Base-by-base conservation (phyloP, 129 eudicot species). In the Saposhnikovia divaricata region DNA sequence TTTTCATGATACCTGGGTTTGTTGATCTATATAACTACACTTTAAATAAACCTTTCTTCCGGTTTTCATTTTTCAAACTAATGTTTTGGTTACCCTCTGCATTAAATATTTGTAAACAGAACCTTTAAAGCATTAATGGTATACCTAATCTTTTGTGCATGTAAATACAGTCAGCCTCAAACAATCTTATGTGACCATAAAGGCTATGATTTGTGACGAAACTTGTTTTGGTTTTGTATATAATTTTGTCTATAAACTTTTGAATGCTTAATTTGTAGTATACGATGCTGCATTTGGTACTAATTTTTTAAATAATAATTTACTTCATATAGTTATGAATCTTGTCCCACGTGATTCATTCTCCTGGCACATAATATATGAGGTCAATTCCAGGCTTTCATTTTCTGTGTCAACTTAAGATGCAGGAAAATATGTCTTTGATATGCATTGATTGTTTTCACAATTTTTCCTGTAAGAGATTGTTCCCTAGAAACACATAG, bases 231-330 rank as follows among this genome's bases (percentile, higher is more conserved):
- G 27, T 72, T 15, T 40, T 72, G 15, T 38, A 39, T 42, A 8
- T 72, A 40, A 16, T 8, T 18, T 10, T 19, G 25, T 15, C 31
- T 71, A 23, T 57, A 39, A 37, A 7, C 21, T 37, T 13, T 23
- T 57, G 28, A 57, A 57, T n/a, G 9, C 34, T 3, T 40, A 72
- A 40, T 72, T 16, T 38, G 45, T 72, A 38, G 50, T 23, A 71
- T 71, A 16, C 19, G 75, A 71, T 71, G 25, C 44, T 38, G 75
- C 74, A 69, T 69, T 69, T 69, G 74, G 10, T 69, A 39, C n/a
- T 71, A 71, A 2, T 19, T 25, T 65, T 23, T 13, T 65, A 11
- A 27, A 34, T 39, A 39, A 15, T 71, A 39, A 18, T 15, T 39
- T 19, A 37, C 31, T 71, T 71, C 13, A 37, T 71, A 15, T 25